Conservation (phyloP, 352 stramenopile genomes). For the Peronospora destructor region DNA sequence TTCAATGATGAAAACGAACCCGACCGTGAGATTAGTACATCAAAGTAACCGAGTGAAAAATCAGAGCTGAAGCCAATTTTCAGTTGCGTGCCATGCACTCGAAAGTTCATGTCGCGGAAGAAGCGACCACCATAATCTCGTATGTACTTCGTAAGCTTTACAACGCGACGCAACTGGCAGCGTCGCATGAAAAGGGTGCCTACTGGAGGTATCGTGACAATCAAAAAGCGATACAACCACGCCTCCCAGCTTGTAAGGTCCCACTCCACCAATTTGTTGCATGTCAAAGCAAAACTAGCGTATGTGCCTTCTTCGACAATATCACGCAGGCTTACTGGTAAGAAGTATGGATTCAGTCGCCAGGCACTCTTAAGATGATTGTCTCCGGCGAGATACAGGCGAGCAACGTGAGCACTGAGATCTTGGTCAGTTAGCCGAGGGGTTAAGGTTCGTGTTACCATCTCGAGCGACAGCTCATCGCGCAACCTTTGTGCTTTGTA, state of each 20-base stretch:
- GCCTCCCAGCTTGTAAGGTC: slow-evolving; percentile 51
- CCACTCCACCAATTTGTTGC: slow-evolving; percentile 67
- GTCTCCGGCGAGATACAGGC: slow-evolving; percentile 65
- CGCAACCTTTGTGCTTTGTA: slow-evolving; percentile 71
- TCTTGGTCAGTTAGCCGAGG: slow-evolving; percentile 75
- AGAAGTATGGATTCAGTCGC: slow-evolving; percentile 52
- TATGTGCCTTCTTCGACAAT: slow-evolving; percentile 77
- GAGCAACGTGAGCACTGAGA: slow-evolving; percentile 55
- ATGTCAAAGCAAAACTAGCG: slow-evolving; percentile 56
- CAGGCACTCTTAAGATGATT: slow-evolving; percentile 67
- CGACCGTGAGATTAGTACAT: slow-evolving; percentile 52
- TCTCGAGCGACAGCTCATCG: slow-evolving; percentile 64
- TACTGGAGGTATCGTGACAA: slow-evolving; percentile 42
- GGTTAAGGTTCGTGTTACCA: slow-evolving; percentile 62
- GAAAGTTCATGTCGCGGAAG: slow-evolving; percentile 77
- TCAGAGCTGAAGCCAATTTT: slow-evolving; percentile 82
- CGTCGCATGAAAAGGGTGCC: slow-evolving; percentile 59
- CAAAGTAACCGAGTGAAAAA: slow-evolving; percentile 78
- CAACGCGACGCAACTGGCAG: slow-evolving; percentile 56
- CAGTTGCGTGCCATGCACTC: slow-evolving; percentile 61
- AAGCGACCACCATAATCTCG: slow-evolving; percentile 62
- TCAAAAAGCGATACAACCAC: slow-evolving; percentile 51
- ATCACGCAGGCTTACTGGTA: slow-evolving; percentile 48
- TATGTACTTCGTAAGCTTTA: slow-evolving; percentile 61
- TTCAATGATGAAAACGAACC: slow-evolving; percentile 24